Evolutionary conservation across 2,329 filamentous ascomycete genomes (phyloP).

Genomic region (Beauveria sp.): DNA sequence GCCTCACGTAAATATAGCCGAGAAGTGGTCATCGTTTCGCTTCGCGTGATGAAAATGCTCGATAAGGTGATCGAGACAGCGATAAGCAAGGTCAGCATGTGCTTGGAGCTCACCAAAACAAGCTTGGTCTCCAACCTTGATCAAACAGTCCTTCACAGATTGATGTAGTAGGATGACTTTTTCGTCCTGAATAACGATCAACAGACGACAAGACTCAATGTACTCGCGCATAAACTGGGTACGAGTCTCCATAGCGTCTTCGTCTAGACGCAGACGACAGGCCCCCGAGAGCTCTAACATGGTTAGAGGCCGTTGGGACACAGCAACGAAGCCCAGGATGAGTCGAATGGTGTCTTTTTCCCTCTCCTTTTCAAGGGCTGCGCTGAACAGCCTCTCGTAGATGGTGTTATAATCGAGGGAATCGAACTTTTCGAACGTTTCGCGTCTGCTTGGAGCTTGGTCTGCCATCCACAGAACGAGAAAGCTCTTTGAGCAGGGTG

Average conservation of each 20-base stretch:
- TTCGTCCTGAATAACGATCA: slow-evolving; percentile 14
- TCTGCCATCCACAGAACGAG: neutral
- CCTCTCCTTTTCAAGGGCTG: too few relatives aligned
- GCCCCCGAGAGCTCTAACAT: slow-evolving; percentile 13
- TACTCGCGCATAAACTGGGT: slow-evolving; percentile 13
- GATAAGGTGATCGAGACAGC: neutral
- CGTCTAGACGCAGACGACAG: slow-evolving; percentile 11
- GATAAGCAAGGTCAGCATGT: neutral
- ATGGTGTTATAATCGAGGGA: too few relatives aligned
- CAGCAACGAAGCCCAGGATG: too few relatives aligned
- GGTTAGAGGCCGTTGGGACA: too few relatives aligned
- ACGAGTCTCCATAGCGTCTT: slow-evolving; percentile 10
- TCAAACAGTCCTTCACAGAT: slow-evolving; percentile 15
- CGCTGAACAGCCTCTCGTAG: too few relatives aligned
- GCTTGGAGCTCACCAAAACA: neutral
- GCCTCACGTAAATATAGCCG: too few relatives aligned
- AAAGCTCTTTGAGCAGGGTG: neutral
- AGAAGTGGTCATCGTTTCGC: neutral
- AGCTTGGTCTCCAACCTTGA: neutral
- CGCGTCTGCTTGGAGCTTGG: neutral
- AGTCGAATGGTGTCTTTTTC: too few relatives aligned
- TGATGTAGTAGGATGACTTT: slow-evolving; percentile 14
- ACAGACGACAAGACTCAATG: slow-evolving; percentile 13
- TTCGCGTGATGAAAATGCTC: neutral
- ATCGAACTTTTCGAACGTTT: too few relatives aligned